Conservation (phyloP, 192 early-diverging fungal genomes). For the Backusella macrospora region DNA sequence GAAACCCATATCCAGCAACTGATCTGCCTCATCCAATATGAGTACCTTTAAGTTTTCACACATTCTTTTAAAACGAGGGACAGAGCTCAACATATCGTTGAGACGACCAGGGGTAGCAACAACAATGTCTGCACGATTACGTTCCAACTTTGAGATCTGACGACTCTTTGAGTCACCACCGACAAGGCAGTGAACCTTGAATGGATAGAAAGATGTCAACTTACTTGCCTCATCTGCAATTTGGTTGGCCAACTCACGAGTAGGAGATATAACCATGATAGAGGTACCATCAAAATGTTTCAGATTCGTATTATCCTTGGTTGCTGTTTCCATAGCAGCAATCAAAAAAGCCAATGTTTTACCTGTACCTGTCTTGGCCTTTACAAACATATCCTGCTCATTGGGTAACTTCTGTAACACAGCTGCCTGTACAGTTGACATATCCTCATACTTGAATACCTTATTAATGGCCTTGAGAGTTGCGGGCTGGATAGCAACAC, state of each 20-base stretch:
- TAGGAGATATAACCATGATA: constrained; percentile 84
- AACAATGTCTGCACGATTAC: constrained; percentile 76
- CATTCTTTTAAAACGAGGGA: constrained; percentile 62
- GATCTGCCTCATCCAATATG: constrained; percentile 95
- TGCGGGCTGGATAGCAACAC: constrained; percentile 46
- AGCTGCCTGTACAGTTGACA: constrained; percentile 85
- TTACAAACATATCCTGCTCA: constrained; percentile 83
- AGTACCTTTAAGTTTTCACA: constrained; percentile 61
- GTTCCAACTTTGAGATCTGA: constrained; percentile 54
- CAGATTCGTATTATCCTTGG: constrained; percentile 44
- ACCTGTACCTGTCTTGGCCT: constrained; percentile 97
- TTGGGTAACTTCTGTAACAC: constrained; percentile 76
- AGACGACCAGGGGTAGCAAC: constrained; percentile 96
- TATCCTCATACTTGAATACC: constrained; percentile 73
- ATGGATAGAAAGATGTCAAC: constrained; percentile 57
- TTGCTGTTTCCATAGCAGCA: constrained; percentile 78
- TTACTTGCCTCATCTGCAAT: constrained; percentile 77
- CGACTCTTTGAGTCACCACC: constrained; percentile 71
- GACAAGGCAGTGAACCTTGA: constrained; percentile 73
- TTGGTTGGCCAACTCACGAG: constrained; percentile 89
- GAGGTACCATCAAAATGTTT: constrained; percentile 56
- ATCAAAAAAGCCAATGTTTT: constrained; percentile 97
- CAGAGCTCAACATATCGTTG: constrained; percentile 66
- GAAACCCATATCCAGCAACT: constrained; percentile 95
- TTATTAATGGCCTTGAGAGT: constrained; percentile 61